phyloP scores from a whole-genome alignment of 257 asterid species.

The Ilex asprella region DNA sequence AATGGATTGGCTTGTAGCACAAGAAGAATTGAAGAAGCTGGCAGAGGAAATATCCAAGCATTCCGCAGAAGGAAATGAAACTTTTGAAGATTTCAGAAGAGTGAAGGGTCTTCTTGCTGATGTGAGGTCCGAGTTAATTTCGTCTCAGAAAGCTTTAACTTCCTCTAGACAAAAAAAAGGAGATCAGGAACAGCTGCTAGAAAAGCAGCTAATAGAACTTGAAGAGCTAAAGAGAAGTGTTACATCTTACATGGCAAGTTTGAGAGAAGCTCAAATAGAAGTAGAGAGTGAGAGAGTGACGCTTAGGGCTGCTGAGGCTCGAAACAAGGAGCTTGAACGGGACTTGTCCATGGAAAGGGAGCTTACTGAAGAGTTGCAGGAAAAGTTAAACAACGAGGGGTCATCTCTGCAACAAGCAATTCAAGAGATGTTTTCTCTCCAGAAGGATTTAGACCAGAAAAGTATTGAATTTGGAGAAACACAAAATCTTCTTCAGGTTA shows the following conservation, averaged over 20 bases:
- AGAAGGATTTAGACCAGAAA: constrained; percentile 44
- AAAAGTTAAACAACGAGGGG: constrained; percentile 43
- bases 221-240: constrained; percentile 51
- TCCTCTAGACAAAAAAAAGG: constrained; percentile 48
- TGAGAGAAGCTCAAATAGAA: constrained; percentile 65
- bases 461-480: constrained; percentile 42
- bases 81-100: constrained; percentile 55
- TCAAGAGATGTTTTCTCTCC: constrained; percentile 37
- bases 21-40: constrained; percentile 56
- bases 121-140: constrained; percentile 63
- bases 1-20: constrained; percentile 65
- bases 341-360: constrained; percentile 61
- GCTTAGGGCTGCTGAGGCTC: constrained; percentile 57
- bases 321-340: constrained; percentile 53
- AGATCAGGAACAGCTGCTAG: constrained; percentile 54
- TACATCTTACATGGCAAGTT: constrained; percentile 42
- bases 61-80: constrained; percentile 41
- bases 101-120: constrained; percentile 64
- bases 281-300: constrained; percentile 61
- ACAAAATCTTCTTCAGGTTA: constrained; percentile 42
- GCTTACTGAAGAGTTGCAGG: constrained; percentile 44
- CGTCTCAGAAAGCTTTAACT: constrained; percentile 58
- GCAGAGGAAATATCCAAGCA: constrained; percentile 50
- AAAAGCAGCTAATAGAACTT: constrained; percentile 49
- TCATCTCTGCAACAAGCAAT: constrained; percentile 41